Base-by-base conservation (phyloP, 345 rosid species). In the Melastoma malabathricum region DNA sequence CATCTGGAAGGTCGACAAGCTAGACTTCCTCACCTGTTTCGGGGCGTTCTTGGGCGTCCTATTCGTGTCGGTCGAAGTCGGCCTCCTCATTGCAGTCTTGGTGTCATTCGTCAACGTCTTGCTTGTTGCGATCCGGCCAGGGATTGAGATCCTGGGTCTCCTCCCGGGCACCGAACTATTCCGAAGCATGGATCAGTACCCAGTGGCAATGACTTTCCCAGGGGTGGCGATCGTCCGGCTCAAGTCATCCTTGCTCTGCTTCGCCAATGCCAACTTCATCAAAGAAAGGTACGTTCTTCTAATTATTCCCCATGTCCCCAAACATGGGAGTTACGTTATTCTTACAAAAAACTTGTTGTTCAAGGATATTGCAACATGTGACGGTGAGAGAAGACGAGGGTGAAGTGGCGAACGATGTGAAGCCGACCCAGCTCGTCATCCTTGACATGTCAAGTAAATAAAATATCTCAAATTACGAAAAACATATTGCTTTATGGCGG, bases 391-490 rank as follows among this genome's bases (percentile, higher is more conserved):
- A 66, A 3, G 73, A 64, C 18, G 82, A 79, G 18, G 71, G 63
- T 16, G 65, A 62, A 44, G 53, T 65, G 52, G 57, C 46, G 34
- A 61, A 56, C 38, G 61, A 46, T 9, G 65, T 56, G 56, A 69
- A 27, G 64, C 64, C 51, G 18, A 51, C 67, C 48, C 84, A 76
- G 44, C 62, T 73, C 31, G 90, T 86, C 23, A 66, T 86, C 52
- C 82, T 89, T 51, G 97, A 89, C 72, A 72, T 89, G 81, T 79
- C 94, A 55, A 86, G 97, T 89, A 79, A 73, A n/a, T n/a, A n/a
- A n/a, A n/a, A n/a, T n/a, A n/a, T n/a, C n/a, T n/a, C n/a, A n/a
- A n/a, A n/a, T n/a, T n/a, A n/a, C n/a, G n/a, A n/a, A n/a, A n/a
- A n/a, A n/a, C n/a, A n/a, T n/a, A n/a, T n/a, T n/a, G n/a, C n/a